phyloP scores from a whole-genome alignment of 148 eudicot genomes.

The Silene conica region DNA sequence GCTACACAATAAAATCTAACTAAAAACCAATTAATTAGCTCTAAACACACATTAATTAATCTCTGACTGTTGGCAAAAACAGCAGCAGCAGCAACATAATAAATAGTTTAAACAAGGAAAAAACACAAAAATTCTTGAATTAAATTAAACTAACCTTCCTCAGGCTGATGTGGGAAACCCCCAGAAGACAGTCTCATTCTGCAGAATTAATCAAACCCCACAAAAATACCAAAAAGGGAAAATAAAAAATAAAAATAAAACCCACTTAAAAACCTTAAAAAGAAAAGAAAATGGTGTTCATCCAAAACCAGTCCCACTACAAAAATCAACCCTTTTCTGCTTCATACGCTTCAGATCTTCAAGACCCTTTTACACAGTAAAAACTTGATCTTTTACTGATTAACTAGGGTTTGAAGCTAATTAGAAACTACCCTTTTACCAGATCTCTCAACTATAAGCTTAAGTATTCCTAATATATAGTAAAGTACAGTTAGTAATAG shows the following conservation, averaged over 20 bases:
- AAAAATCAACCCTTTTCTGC: conserved; percentile 30
- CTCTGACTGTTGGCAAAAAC: neutral
- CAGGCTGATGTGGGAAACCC: conserved; percentile 35
- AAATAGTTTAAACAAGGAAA: neutral
- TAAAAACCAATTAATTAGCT: neutral
- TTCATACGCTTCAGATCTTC: conserved; percentile 38
- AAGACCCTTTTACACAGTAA: conserved; percentile 11
- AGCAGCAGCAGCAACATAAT: neutral
- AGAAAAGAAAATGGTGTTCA: conserved; percentile 16
- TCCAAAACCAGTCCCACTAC: conserved; percentile 38
- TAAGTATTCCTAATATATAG: neutral
- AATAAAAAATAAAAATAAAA: neutral
- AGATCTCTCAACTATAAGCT: conserved; percentile 15
- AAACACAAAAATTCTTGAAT: neutral
- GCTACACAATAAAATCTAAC: neutral
- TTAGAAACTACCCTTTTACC: neutral
- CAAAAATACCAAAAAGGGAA: neutral
- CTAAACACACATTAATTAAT: neutral
- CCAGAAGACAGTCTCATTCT: conserved; percentile 37
- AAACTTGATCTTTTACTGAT: conserved; percentile 7
- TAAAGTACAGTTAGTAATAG: neutral
- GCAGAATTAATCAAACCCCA: conserved; percentile 26
- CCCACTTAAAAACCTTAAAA: neutral
- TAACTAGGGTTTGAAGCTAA: conserved; percentile 22
- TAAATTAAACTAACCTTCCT: conserved; percentile 36